phyloP scores from a whole-genome alignment of 805 yeast species.

The Myxozyma melibiosi region DNA sequence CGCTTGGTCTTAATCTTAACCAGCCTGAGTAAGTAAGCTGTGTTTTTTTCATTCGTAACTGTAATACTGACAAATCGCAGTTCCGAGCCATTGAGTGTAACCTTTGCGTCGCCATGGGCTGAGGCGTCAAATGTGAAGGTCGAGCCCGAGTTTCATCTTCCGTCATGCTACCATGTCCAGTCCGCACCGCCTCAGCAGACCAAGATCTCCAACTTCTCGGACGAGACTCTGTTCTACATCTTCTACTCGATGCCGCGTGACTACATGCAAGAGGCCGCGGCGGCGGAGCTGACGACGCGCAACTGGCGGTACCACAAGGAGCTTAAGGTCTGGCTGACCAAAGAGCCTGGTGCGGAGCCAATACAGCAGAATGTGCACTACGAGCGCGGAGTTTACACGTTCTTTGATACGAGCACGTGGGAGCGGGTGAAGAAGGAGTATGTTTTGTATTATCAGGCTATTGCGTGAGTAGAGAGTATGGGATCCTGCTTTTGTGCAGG shows the following conservation, averaged over 20 bases:
- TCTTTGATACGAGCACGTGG: slow-evolving; percentile 96
- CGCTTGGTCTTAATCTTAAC: slow-evolving; percentile 63
- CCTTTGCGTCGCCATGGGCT: slow-evolving; percentile 91
- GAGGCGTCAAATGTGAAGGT: slow-evolving; percentile 89
- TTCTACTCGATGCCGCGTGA: slow-evolving; percentile 94
- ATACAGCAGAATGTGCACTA: slow-evolving; percentile 77
- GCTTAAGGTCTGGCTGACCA: slow-evolving; percentile 93
- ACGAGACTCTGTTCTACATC: slow-evolving; percentile 89
- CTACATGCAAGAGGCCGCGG: slow-evolving; percentile 88
- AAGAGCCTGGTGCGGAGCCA: slow-evolving; percentile 88
- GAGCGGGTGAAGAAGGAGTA: slow-evolving; percentile 79
- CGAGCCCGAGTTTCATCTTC: slow-evolving; percentile 76
- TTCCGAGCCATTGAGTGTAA: slow-evolving; percentile 53
- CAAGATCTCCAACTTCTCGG: slow-evolving; percentile 60
- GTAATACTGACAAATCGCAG: neutral
- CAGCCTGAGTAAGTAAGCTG: slow-evolving; percentile 42
- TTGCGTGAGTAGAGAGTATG: slow-evolving; percentile 47
- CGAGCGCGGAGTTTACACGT: slow-evolving; percentile 90
- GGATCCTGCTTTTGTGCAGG: neutral
- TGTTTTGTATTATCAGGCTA: slow-evolving; percentile 61
- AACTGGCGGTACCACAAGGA: slow-evolving; percentile 98
- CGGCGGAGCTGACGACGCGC: slow-evolving; percentile 83
- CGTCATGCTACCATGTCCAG: slow-evolving; percentile 55
- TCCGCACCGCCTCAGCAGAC: slow-evolving; percentile 50
- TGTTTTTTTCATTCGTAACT: too few species aligned